Evolutionary conservation across 164 flowering plant species (phyloP).

Genomic region (Vitis riparia): DNA sequence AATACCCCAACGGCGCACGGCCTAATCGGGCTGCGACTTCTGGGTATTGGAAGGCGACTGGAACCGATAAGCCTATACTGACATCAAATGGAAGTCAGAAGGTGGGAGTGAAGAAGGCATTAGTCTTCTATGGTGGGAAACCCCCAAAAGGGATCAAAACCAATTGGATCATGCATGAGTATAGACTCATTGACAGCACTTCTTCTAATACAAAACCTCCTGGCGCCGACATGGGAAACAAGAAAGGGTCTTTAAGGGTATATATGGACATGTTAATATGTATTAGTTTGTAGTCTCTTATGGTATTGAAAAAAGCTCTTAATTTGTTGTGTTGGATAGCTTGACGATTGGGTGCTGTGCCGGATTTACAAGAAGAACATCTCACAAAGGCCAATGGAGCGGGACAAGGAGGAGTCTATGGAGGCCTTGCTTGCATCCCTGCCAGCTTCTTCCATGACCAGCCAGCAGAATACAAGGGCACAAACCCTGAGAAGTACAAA

Average conservation of each 20-base stretch:
- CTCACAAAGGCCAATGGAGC: slow-evolving; percentile 27
- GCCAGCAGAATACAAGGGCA: slow-evolving; percentile 1
- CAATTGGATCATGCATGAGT: slow-evolving; percentile 64
- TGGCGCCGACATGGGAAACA: slow-evolving; percentile 8
- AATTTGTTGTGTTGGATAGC: slow-evolving; percentile 19
- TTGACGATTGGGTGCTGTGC: slow-evolving; percentile 63
- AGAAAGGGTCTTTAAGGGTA: slow-evolving; percentile 46
- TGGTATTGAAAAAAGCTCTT: too few species aligned
- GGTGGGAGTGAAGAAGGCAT: slow-evolving; percentile 60
- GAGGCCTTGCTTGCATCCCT: slow-evolving; percentile 22
- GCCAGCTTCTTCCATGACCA: neutral
- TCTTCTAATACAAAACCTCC: slow-evolving; percentile 19
- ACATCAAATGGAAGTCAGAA: slow-evolving; percentile 41
- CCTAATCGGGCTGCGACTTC: slow-evolving; percentile 61
- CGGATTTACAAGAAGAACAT: slow-evolving; percentile 54
- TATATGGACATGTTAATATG: neutral
- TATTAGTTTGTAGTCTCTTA: neutral
- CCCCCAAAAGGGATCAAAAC: slow-evolving; percentile 64
- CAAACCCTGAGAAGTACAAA: neutral
- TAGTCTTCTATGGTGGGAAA: slow-evolving; percentile 61
- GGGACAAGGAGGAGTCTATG: slow-evolving; percentile 28
- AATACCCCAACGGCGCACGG: slow-evolving; percentile 63
- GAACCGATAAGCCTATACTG: slow-evolving; percentile 57
- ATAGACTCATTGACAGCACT: slow-evolving; percentile 32
- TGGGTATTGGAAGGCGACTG: slow-evolving; percentile 65